Conservation (phyloP, 208 protist genomes). For the Leishmania mexicana region DNA sequence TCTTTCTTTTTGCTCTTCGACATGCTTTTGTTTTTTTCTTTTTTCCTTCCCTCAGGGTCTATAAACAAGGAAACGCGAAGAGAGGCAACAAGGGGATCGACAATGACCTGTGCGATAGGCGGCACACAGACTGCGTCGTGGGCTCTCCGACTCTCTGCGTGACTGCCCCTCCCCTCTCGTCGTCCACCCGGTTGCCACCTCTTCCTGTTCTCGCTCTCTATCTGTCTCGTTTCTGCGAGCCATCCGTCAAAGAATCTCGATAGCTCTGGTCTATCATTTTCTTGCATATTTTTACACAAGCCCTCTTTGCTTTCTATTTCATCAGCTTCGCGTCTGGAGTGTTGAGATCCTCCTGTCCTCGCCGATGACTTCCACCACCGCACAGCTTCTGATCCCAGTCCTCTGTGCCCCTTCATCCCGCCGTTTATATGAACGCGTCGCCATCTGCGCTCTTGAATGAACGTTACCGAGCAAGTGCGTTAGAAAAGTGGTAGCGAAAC, state of each 20-base stretch:
- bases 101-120: background rate
- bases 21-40: background rate
- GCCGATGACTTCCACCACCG: background rate
- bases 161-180: background rate
- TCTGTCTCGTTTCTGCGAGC: background rate
- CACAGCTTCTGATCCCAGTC: background rate
- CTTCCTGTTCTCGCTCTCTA: background rate
- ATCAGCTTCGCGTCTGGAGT: background rate
- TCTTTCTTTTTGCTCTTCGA: background rate
- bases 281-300: background rate
- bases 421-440: background rate
- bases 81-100: background rate
- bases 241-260: background rate
- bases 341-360: background rate
- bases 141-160: background rate
- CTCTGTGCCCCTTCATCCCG: background rate
- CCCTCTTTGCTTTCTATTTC: background rate
- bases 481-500: background rate
- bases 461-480: background rate
- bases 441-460: background rate
- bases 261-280: background rate
- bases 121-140: background rate
- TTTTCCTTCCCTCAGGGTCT: background rate
- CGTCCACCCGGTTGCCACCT: background rate
- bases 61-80: background rate